A percentile compares a stretch with the other conserved stretches of the same genome.
Evolutionary conservation across 2,329 filamentous ascomycete genomes (phyloP).

Genomic region (Eutypa lata): DNA sequence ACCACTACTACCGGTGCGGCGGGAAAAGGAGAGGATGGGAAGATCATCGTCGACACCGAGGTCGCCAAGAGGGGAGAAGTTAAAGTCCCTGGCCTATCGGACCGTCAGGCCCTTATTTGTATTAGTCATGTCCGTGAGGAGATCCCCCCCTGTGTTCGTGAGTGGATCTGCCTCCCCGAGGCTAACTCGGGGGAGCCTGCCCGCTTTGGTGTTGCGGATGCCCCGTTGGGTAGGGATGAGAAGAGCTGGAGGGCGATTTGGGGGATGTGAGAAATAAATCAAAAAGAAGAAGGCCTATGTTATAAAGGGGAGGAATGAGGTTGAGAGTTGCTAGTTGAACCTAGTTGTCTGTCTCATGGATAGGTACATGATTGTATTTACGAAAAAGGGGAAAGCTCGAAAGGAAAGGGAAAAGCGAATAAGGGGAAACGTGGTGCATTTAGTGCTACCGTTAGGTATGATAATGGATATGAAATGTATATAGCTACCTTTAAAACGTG

Average conservation of each 20-base stretch:
- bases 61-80: constrained; percentile 41
- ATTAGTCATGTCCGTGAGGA: constrained; percentile 91
- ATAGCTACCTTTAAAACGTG: too few species aligned
- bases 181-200: constrained; percentile 60
- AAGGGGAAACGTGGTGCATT: too few species aligned
- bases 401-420: too few species aligned
- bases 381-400: too few species aligned
- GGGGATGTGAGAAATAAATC: constrained; percentile 36
- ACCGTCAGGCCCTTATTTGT: constrained; percentile 79
- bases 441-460: too few species aligned
- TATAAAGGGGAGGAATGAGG: neutral
- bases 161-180: constrained; percentile 85
- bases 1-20: constrained; percentile 7
- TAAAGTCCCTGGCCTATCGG: constrained; percentile 59
- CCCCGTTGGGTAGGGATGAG: constrained; percentile 56
- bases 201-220: constrained; percentile 61
- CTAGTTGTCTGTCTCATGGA: too few species aligned
- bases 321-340: too few species aligned
- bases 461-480: too few species aligned
- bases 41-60: constrained; percentile 42
- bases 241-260: constrained; percentile 65
- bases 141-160: constrained; percentile 75
- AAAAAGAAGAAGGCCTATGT: neutral
- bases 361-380: too few species aligned
- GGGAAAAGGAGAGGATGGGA: too few species aligned